phyloP scores from a whole-genome alignment of 805 yeast genomes.

The Candida cerambycidarum region DNA sequence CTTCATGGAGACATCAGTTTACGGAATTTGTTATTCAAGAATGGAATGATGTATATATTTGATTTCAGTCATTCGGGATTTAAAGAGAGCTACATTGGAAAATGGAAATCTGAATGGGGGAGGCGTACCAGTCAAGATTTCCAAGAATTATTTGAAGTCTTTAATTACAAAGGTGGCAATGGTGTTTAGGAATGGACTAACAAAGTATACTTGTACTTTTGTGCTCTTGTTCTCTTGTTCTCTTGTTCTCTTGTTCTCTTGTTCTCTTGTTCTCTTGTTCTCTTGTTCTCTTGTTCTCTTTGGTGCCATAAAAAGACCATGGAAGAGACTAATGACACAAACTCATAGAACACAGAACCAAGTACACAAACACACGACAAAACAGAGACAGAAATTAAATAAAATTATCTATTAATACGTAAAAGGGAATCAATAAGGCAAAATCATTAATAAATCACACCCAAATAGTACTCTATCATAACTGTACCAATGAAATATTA shows the following conservation, averaged over 20 bases:
- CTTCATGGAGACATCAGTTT: background rate
- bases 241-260: too few relatives aligned
- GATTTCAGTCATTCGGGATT: slow-evolving; percentile 9
- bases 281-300: too few relatives aligned
- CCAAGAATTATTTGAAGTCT: too few relatives aligned
- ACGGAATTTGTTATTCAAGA: background rate
- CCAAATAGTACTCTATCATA: slow-evolving; percentile 9
- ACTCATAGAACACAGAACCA: background rate
- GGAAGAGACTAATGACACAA: background rate
- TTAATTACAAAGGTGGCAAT: too few relatives aligned
- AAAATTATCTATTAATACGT: slow-evolving; percentile 10
- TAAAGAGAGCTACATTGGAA: too few relatives aligned
- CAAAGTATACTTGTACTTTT: too few relatives aligned
- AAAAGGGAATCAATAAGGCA: slow-evolving; percentile 8
- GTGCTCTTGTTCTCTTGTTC: too few relatives aligned
- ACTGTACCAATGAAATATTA: slow-evolving; percentile 4
- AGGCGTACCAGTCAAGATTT: too few relatives aligned
- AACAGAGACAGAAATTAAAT: background rate
- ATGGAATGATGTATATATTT: background rate
- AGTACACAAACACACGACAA: background rate
- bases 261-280: too few relatives aligned
- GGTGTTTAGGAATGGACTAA: too few relatives aligned
- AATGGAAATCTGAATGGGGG: too few relatives aligned
- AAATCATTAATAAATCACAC: slow-evolving; percentile 2
- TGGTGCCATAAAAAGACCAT: too few relatives aligned